Evolutionary conservation across 768 basidiomycete species (phyloP), one percentile per base, ranked within the genome.

Genomic region (Candolleomyces eurysporus): DNA sequence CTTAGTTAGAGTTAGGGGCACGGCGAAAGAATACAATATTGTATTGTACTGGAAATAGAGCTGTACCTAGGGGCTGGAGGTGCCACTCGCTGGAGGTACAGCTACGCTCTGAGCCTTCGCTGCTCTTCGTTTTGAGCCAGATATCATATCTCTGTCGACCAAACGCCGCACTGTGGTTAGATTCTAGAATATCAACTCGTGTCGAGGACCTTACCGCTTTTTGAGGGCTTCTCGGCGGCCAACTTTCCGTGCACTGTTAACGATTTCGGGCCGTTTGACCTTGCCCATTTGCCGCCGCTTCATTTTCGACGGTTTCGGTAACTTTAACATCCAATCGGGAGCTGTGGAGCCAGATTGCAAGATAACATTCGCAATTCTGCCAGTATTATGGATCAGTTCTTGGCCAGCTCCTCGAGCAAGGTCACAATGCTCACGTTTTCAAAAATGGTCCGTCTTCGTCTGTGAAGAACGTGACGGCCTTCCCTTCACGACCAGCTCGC

Each of bases 391-490:
- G 11, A 36, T 36, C 36, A 36, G 36, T 36, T 36, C 8, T 36
- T 36, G 36, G 36, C 52, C 8, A 58, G 36, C 14, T 64, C 45
- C 67, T 56, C 55, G 26, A 52, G 31, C 57, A 53, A 39, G 43
- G 48, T 21, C 39, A 31, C 31, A 32, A 54, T 13, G 69, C 86
- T 66, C 72, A 92, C 91, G 92, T 86, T 78, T 97, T 96, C 51
- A 99, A 79, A 74, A 90, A 93, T 0, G 94, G 91, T 0, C 87
- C 91, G 71, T 99, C 97, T 61, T 94, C 91, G 65, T 95, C 85
- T 2, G 94, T 97, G 78, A 97, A 98, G 74, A 93, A 98, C 1
- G 97, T 99, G 45, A 96, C 86, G 0, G 97, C 96, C 72, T 91
- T 91, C 17, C 97, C 97, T 67, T 92, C 88, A 55, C 90, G 83